A percentile compares a stretch with the other conserved stretches of the same genome.
These are phyloP conservation scores for Aspergillus neoniger DNA, from an alignment of 2,329 filamentous ascomycete genomes.

Conservation along the genomic window DNA sequence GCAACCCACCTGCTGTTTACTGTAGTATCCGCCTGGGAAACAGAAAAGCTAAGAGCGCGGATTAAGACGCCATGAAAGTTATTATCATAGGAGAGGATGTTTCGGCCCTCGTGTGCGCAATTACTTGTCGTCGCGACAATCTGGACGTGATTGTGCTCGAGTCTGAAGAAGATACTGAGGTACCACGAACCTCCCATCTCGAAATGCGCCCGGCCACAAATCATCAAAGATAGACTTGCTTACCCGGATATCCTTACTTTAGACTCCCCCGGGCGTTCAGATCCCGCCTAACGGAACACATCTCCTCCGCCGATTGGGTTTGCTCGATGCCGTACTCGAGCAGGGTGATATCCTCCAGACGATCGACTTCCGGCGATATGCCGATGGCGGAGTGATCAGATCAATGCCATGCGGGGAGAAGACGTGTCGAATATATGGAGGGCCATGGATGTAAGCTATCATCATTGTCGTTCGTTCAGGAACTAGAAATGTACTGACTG, in stretches of 20 bases:
- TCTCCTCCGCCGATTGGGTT: not conserved
- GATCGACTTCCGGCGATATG: slow-evolving; percentile 4
- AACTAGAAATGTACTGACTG: not conserved
- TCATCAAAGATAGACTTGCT: not conserved
- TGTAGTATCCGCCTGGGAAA: no score
- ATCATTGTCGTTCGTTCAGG: not conserved
- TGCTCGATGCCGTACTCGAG: not conserved
- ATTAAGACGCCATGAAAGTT: not conserved
- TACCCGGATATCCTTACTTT: not conserved
- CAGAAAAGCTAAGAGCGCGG: no score
- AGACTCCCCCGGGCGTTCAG: slow-evolving; percentile 2
- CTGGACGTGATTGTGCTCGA: slow-evolving; percentile 1
- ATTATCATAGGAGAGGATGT: slow-evolving; percentile 4
- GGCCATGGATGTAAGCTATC: slow-evolving; percentile 1
- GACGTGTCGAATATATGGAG: not conserved
- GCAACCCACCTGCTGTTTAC: no score
- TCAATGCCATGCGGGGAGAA: slow-evolving; percentile 5
- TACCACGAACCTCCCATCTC: not conserved
- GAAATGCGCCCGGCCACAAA: not conserved
- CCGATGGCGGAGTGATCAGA: not conserved
- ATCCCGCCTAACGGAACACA: slow-evolving; percentile 6
- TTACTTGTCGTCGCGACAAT: slow-evolving; percentile 1
- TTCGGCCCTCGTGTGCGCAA: slow-evolving; percentile 1
- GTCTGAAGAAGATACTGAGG: not conserved
- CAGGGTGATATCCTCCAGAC: not conserved